Evolutionary conservation across 768 basidiomycete genomes (phyloP).

Genomic region (Naganishia kalamii): DNA sequence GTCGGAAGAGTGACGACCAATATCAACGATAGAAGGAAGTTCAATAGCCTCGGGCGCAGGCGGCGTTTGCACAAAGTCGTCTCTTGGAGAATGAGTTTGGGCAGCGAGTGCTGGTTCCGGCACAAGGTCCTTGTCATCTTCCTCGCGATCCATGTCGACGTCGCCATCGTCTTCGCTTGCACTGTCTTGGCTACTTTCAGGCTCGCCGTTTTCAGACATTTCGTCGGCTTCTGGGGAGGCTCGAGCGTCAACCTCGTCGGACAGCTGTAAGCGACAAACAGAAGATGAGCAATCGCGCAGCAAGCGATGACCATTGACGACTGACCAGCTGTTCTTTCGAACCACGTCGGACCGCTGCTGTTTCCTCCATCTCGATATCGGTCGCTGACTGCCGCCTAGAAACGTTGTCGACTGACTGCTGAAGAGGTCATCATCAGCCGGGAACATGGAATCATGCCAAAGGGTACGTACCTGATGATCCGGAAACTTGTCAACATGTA

Average conservation of each 20-base stretch:
- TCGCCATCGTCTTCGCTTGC: neutral
- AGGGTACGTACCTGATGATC: too few species aligned
- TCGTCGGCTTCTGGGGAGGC: neutral
- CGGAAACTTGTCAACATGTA: too few species aligned
- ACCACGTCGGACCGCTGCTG: neutral
- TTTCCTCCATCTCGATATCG: too few species aligned
- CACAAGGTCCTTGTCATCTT: neutral
- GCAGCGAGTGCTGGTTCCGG: neutral
- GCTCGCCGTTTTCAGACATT: neutral
- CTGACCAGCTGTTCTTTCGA: neutral
- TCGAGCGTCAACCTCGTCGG: neutral
- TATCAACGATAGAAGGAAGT: neutral
- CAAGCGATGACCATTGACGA: neutral
- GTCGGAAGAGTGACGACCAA: neutral
- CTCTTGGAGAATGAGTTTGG: neutral
- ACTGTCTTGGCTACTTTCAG: neutral
- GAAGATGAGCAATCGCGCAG: neutral
- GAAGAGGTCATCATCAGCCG: too few species aligned
- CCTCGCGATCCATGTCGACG: constrained; percentile 13
- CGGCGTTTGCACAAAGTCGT: neutral
- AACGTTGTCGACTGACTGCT: too few species aligned
- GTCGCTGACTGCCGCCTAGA: too few species aligned
- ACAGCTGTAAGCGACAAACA: neutral
- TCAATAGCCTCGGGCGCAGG: neutral
- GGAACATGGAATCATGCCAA: too few species aligned